Base-by-base conservation (phyloP, 2,329 filamentous ascomycete genomes). In the Trichoderma gracile region DNA sequence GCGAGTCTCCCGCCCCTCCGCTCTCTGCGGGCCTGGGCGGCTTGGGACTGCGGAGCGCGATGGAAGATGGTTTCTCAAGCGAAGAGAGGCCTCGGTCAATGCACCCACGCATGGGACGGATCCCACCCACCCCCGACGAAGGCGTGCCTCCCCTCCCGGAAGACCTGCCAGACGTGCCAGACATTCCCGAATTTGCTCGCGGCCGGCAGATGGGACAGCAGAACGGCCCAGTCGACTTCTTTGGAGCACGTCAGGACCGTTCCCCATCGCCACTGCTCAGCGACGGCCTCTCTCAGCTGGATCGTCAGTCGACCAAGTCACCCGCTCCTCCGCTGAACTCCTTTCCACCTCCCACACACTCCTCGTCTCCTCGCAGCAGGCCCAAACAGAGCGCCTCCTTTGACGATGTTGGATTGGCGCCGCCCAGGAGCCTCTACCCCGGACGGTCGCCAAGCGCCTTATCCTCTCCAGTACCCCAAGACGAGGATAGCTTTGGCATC, bases 91-190 rank as follows among this genome's bases (percentile, higher is more conserved):
- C 90, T 2, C 80, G 85, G 67, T 93, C 91, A 3, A 87, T 92
- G 80, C 88, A 93, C 70, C 90, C 90, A 25, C 84, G 87, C 30
- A 85, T 93, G 79, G 92, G 90, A 73, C 84, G 83, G 25, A 81
- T 86, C 59, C 82, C 82, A 12, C 79, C 81, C 2, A 83, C 80
- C 0, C 79, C 81, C 1, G 81, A 84, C 58, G 77, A 81, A 21
- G 73, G 74, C 12, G 70, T 84, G 33, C 84, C 86, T 12, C 71
- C 79, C 46, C 77, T 79, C 45, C 79, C 77, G 38, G 79, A 78
- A 33, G 73, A 74, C 15, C 69, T 84, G 38, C 84, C 86, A 8
- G 72, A 79, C 46, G 78, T 79, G 40, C 79, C 77, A 46, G 79
- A 78, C 30, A 77, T 76, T 21, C 70, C 76, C 30, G 79, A 81